A percentile compares a stretch with the other conserved stretches of the same genome.
Conservation (phyloP, 2,329 filamentous ascomycete species). For the Aspergillus awamori region DNA sequence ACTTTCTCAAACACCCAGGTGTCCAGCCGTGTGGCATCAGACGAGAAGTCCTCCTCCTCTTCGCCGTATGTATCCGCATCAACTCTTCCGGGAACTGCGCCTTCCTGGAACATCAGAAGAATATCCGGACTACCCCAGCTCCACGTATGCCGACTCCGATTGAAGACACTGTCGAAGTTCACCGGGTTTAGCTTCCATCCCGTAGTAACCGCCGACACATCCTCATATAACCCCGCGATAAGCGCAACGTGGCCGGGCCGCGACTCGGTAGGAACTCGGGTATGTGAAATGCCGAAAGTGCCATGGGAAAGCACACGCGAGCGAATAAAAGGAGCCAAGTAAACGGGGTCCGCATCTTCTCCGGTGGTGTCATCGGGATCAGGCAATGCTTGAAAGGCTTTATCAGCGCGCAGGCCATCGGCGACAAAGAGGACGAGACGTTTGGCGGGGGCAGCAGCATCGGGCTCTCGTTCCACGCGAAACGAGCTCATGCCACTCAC, state of each 20-base stretch:
- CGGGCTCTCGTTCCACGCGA: constrained; percentile 63
- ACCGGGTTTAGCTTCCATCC: constrained; percentile 99
- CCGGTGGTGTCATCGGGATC: constrained; percentile 59
- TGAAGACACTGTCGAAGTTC: constrained; percentile 98
- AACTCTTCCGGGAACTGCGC: constrained; percentile 83
- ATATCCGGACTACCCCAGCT: constrained; percentile 99
- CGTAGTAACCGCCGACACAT: constrained; percentile 94
- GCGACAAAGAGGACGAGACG: constrained; percentile 92
- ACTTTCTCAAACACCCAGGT: constrained; percentile 96
- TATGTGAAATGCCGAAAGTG: constrained; percentile 97
- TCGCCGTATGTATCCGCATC: constrained; percentile 83
- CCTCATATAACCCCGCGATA: constrained; percentile 95
- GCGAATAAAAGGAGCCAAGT: constrained; percentile 86
- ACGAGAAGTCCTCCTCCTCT: constrained; percentile 88
- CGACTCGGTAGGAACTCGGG: constrained; percentile 93
- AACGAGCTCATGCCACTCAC: constrained; percentile 92
- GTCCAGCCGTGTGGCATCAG: constrained; percentile 78
- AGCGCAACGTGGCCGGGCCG: constrained; percentile 94
- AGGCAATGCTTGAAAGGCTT: constrained; percentile 90
- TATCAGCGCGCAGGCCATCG: constrained; percentile 96
- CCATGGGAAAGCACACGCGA: constrained; percentile 85
- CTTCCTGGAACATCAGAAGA: constrained; percentile 92
- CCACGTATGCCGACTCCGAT: constrained; percentile 94
- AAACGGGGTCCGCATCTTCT: constrained; percentile 59
- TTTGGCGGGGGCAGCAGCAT: constrained; percentile 75